Conservation (phyloP, 768 basidiomycete genomes). For the Inosperma sp. region DNA sequence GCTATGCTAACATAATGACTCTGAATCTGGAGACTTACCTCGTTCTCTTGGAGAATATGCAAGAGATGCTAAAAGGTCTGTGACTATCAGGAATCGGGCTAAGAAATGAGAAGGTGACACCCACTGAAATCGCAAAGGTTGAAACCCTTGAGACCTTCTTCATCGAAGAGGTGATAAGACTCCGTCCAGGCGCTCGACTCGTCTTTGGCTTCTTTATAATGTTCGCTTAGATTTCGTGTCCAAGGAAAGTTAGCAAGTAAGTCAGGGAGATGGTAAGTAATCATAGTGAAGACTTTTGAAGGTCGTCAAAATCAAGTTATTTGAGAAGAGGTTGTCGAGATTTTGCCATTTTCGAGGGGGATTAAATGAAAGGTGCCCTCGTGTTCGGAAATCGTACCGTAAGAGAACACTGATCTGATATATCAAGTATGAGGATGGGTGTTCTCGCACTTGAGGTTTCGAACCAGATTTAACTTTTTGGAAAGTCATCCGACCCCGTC, state of each 20-base stretch:
- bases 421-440: too few species aligned
- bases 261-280: constrained; percentile 15
- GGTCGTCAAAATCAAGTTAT: too few species aligned
- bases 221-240: constrained; percentile 37
- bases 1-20: not conserved
- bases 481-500: too few species aligned
- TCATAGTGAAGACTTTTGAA: too few species aligned
- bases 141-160: constrained; percentile 21
- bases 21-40: constrained; percentile 10
- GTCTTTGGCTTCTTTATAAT: constrained; percentile 26
- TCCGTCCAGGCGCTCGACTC: constrained; percentile 24
- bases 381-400: too few species aligned
- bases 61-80: constrained; percentile 18
- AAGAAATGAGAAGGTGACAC: constrained; percentile 2
- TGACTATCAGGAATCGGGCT: not conserved
- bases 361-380: too few species aligned
- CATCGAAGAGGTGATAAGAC: constrained; percentile 19
- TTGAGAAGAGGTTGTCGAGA: not conserved
- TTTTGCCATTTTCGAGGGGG: too few species aligned
- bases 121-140: constrained; percentile 21
- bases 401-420: too few species aligned
- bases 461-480: too few species aligned
- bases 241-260: constrained; percentile 41
- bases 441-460: too few species aligned
- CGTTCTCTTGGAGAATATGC: constrained; percentile 17